These are phyloP conservation scores for Pyrenophora graminea DNA, from an alignment of 2,329 filamentous ascomycete genomes.

Conservation along the genomic window DNA sequence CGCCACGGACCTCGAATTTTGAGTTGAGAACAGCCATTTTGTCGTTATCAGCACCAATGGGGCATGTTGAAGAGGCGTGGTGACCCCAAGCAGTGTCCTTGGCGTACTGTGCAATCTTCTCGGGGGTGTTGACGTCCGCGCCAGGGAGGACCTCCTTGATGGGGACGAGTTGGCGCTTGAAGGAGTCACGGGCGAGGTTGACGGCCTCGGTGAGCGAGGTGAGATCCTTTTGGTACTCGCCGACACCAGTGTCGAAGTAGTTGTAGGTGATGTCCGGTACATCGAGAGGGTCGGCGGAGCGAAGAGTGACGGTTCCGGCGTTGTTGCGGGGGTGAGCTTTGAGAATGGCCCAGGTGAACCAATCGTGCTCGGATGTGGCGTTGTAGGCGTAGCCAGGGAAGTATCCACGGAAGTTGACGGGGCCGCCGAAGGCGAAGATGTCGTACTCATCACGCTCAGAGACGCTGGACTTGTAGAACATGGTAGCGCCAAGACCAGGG, in stretches of 20 bases:
- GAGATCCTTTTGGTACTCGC: slow-evolving; percentile 63
- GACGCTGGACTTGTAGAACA: slow-evolving; percentile 50
- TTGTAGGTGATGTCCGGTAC: slow-evolving; percentile 60
- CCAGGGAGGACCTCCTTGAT: slow-evolving; percentile 55
- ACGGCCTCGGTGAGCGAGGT: slow-evolving; percentile 60
- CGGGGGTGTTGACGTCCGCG: slow-evolving; percentile 46
- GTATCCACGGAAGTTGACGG: slow-evolving; percentile 60
- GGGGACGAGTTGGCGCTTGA: slow-evolving; percentile 42
- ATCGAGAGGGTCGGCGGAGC: slow-evolving; percentile 66
- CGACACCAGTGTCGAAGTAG: slow-evolving; percentile 56
- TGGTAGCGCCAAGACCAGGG: slow-evolving; percentile 58
- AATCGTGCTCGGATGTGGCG: slow-evolving; percentile 53
- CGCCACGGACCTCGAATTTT: slow-evolving; percentile 57
- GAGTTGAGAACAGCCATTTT: slow-evolving; percentile 59
- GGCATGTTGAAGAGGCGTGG: slow-evolving; percentile 62
- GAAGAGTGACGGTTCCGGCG: slow-evolving; percentile 64
- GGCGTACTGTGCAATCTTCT: slow-evolving; percentile 33
- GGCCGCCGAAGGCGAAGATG: slow-evolving; percentile 60
- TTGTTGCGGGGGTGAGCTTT: slow-evolving; percentile 67
- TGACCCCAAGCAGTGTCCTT: slow-evolving; percentile 52
- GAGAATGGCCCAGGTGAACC: slow-evolving; percentile 58
- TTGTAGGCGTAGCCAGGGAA: slow-evolving; percentile 61
- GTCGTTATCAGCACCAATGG: slow-evolving; percentile 58
- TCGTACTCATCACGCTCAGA: slow-evolving; percentile 57
- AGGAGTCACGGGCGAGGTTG: slow-evolving; percentile 54